phyloP scores from a whole-genome alignment of 169 alveolate genomes.

The Plasmodium knowlesi region DNA sequence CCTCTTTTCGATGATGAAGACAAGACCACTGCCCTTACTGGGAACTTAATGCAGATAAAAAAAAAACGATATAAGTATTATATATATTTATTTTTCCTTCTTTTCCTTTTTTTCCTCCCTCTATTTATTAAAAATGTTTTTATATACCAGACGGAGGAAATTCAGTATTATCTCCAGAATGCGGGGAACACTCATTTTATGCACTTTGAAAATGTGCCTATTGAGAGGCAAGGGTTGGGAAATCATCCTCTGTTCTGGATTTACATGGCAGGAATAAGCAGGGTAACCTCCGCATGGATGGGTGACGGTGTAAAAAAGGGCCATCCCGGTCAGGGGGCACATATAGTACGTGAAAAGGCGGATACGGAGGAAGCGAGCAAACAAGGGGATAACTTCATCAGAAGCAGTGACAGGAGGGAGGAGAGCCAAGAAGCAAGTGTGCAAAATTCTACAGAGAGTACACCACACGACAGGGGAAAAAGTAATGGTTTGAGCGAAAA shows the following conservation, averaged over 20 bases:
- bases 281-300: background rate
- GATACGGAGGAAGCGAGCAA: background rate
- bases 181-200: background rate
- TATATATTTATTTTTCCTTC: conserved; percentile 49
- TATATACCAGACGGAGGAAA: conserved; percentile 39
- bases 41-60: background rate
- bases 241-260: conserved; percentile 19
- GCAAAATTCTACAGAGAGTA: background rate
- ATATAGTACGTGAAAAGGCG: background rate
- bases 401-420: background rate
- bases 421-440: background rate
- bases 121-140: conserved; percentile 45
- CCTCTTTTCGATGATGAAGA: background rate
- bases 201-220: background rate
- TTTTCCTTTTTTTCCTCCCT: conserved; percentile 51
- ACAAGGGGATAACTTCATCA: background rate
- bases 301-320: background rate
- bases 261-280: conserved; percentile 15
- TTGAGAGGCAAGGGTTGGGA: background rate
- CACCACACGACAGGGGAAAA: background rate
- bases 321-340: background rate
- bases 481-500: background rate
- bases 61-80: conserved; percentile 47
- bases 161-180: background rate
- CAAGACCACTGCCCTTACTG: background rate